Percentiles rank a stretch among this genome's conserved stretches.
These are phyloP conservation scores for Peterozyma xylosa DNA, from an alignment of 805 yeast genomes.

Conservation along the genomic window DNA sequence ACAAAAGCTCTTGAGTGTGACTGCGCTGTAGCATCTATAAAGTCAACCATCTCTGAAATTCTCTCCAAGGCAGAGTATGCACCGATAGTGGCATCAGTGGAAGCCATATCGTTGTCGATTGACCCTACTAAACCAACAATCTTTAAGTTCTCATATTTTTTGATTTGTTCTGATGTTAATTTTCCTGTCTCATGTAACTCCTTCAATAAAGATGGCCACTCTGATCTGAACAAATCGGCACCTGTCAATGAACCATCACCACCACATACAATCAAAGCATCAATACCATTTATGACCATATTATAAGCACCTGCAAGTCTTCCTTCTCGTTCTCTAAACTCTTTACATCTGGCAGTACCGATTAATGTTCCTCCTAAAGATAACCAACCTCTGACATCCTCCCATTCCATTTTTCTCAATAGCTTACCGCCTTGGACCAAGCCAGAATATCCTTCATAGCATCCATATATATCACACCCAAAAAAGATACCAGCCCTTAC, in stretches of 20 bases:
- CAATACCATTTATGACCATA: constrained; percentile 82
- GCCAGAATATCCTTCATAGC: constrained; percentile 72
- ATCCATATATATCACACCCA: constrained; percentile 60
- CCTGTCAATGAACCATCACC: constrained; percentile 99
- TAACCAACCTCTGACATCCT: constrained; percentile 90
- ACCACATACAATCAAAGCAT: constrained; percentile 93
- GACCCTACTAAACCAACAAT: constrained; percentile 96
- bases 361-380: constrained; percentile 91
- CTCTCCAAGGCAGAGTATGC: constrained; percentile 91
- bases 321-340: constrained; percentile 80
- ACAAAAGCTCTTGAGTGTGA: constrained; percentile 98
- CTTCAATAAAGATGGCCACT: constrained; percentile 84
- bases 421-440: constrained; percentile 57
- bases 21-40: constrained; percentile 94
- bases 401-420: constrained; percentile 78
- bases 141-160: constrained; percentile 62
- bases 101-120: constrained; percentile 96
- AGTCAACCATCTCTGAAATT: constrained; percentile 90
- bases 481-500: constrained; percentile 58
- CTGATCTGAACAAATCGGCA: constrained; percentile 88
- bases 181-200: constrained; percentile 56
- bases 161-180: constrained; percentile 51
- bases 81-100: constrained; percentile 95
- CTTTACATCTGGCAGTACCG: constrained; percentile 92
- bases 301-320: constrained; percentile 78